Evolutionary conservation across 306 rosid species (phyloP), one percentile per base, ranked within the genome.

Genomic region (Myrica gale): DNA sequence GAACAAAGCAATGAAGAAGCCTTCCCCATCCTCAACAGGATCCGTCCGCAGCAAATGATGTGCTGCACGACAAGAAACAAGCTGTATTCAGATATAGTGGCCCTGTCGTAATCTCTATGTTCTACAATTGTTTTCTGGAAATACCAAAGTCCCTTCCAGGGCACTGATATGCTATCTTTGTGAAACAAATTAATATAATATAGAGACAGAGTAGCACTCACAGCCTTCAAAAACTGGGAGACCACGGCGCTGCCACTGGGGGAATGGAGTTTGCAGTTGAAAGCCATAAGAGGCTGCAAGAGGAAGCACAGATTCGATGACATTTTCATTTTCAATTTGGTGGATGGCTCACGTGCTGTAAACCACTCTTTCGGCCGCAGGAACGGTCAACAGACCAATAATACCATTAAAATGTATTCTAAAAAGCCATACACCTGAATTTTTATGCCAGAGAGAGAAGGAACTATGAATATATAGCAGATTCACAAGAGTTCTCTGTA

Each of bases 1-100:
- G 76, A 95, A 92, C 74, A 95, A 66, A 26, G 97, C 90, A 73
- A 90, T 90, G 82, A 95, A 95, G 87, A 95, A 95, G 44, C 99
- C 97, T 72, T 95, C 97, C 5, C 91, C 96, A 75, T 92, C 90
- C 74, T 76, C 84, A 4, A 84, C 75, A 2, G 97, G 91, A 77
- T 89, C 91, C 0, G 96, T 89, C 44, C 99, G 87, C 66, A 90
- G 80, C 77, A 86, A 57, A 50, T 82, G 65, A 52, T 82, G 86
- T 17, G 90, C 94, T 90, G 91, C 74, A 46, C 68, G 7, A 32
- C 32, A 9, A 78, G 72, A 43, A 56, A 72, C 46, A 68, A 47
- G 71, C 66, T 61, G 44, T 13, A 16, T 61, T 43, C 61, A 48
- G 37, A 48, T 55, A 26, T 7, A 23, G 12, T 41, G 68, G 69